phyloP scores from a whole-genome alignment of 805 yeast species.

The Clavispora asparagi region DNA sequence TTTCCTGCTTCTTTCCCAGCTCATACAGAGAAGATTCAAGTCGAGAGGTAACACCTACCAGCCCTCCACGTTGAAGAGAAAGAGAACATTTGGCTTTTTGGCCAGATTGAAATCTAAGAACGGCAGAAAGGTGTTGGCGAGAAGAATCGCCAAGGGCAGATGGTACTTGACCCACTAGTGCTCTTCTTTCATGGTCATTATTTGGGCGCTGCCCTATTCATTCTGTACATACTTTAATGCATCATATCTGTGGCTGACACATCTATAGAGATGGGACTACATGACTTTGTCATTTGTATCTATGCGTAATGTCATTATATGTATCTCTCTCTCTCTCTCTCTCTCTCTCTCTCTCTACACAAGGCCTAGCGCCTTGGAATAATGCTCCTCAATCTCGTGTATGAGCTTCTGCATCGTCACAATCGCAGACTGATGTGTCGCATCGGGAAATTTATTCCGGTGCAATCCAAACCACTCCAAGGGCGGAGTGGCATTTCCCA shows the following conservation, averaged over 20 bases:
- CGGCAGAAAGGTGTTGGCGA: conserved; percentile 73
- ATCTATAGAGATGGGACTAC: no score
- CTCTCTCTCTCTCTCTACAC: conserved; percentile 17
- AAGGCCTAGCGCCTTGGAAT: conserved; percentile 45
- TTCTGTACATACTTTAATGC: not conserved
- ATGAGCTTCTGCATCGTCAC: conserved; percentile 70
- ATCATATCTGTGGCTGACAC: not conserved
- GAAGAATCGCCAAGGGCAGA: conserved; percentile 85
- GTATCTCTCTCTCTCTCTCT: not conserved
- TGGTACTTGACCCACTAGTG: conserved; percentile 80
- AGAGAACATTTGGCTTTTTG: conserved; percentile 84
- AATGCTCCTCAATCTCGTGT: conserved; percentile 56
- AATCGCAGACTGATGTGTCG: conserved; percentile 77
- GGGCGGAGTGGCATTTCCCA: conserved; percentile 98
- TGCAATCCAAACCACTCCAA: conserved; percentile 97
- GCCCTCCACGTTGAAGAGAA: conserved; percentile 86
- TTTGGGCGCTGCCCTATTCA: not conserved
- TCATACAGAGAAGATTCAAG: conserved; percentile 65
- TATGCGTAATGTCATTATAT: not conserved
- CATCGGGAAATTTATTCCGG: conserved; percentile 76
- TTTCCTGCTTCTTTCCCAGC: conserved; percentile 27
- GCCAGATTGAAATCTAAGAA: conserved; percentile 70
- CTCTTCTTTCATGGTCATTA: not conserved
- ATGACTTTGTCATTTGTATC: not conserved
- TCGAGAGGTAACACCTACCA: conserved; percentile 93